Evolutionary conservation across 371 early-diverging fungal species (phyloP).

Genomic region (Batrachochytrium dendrobatidis): DNA sequence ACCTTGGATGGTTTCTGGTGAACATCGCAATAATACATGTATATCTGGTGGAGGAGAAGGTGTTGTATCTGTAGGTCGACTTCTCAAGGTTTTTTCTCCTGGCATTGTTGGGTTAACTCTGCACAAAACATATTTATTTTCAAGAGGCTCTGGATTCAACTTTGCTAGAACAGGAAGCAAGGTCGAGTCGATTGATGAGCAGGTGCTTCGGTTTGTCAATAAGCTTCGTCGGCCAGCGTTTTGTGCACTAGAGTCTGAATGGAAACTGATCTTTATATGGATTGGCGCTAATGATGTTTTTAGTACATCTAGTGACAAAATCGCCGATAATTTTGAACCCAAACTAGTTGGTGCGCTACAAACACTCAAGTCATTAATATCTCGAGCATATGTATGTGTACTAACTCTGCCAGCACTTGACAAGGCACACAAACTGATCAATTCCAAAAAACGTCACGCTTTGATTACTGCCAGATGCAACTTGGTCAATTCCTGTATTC

Average conservation of each 20-base stretch:
- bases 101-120: slow-evolving; percentile 4
- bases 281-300: slow-evolving; percentile 13
- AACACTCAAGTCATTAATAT: not conserved
- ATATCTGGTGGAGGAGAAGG: slow-evolving; percentile 12
- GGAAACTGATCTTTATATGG: slow-evolving; percentile 12
- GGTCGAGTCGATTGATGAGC: slow-evolving; percentile 1
- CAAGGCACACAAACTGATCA: not conserved
- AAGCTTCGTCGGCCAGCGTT: not conserved
- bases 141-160: slow-evolving; percentile 8
- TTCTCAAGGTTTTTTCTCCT: slow-evolving; percentile 7
- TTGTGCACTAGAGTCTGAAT: not conserved
- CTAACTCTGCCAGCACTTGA: slow-evolving; percentile 8
- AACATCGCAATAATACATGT: slow-evolving; percentile 15
- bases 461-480: not conserved
- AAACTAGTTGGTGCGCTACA: slow-evolving; percentile 6
- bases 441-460: not conserved
- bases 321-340: slow-evolving; percentile 3
- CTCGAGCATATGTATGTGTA: slow-evolving; percentile 4
- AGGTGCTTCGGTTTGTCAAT: slow-evolving; percentile 3
- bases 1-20: slow-evolving; percentile 12
- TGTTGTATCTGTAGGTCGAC: slow-evolving; percentile 9
- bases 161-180: slow-evolving; percentile 6
- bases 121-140: slow-evolving; percentile 10
- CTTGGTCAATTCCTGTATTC: slow-evolving; percentile 1
- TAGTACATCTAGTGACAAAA: not conserved